Base-by-base conservation (phyloP, 345 rosid genomes). In the Diplotaxis tenuifolia region DNA sequence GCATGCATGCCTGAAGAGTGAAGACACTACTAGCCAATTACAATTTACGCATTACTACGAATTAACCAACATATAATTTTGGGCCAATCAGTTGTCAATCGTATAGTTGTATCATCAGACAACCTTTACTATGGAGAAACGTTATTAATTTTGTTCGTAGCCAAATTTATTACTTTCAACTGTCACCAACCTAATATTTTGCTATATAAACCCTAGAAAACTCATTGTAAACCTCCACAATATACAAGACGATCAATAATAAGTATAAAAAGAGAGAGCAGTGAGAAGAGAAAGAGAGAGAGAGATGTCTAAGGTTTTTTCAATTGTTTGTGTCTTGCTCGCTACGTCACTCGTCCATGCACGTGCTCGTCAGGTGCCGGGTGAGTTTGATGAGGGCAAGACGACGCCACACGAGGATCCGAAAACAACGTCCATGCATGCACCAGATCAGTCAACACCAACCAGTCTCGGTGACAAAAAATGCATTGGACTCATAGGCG, bases 391-490 rank as follows among this genome's bases (percentile, higher is more conserved):
- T 11, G 78, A 49, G 62, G 21, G 47, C n/a, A 68, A 53, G 63
- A 68, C 25, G 45, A 50, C 19, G 25, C 42, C 64, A 52, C 69
- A 7, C 15, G 73, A 56, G 12, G 71, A 16, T 55, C 56, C 65
- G 56, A 32, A 38, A 56, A 56, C 54, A 29, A 78, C 22, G 21
- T n/a, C 7, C 57, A 14, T 72, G 74, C 72, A 81, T 73, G 88
- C 67, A 75, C 36, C 83, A 78, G 42, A 11, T 57, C 83, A 12
- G 87, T 73, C 25, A 54, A 61, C 86, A 25, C 82, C 87, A 0
- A 55, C 31, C 7, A 84, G 82, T 9, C 27, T 89, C 27, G 72
- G 57, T 14, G 97, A 87, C 67, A 72, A 86, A 60, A 91, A 91
- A 76, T 85, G 80, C 55, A 70, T 76, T 2, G 80, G 74, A 25